Percentiles rank a stretch among this genome's conserved stretches.
Evolutionary conservation across 1,139 yeast species (phyloP).

Genomic region (Petasospora fabianii): DNA sequence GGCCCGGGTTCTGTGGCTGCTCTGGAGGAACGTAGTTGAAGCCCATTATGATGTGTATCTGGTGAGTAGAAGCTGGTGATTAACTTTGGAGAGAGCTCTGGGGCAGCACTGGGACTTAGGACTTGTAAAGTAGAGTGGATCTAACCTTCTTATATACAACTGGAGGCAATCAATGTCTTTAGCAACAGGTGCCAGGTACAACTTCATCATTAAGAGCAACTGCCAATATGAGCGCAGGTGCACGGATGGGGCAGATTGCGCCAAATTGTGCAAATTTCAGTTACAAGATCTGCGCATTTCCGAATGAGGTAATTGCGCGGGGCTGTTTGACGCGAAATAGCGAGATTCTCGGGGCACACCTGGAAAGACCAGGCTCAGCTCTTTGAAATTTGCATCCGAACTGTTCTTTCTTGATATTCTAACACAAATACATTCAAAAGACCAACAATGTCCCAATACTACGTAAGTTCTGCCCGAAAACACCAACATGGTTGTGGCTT

Average conservation of each 20-base stretch:
- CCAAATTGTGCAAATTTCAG: not conserved
- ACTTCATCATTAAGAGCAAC: not conserved
- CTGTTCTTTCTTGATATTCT: too few relatives aligned
- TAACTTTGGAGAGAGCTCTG: too few relatives aligned
- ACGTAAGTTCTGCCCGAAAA: slow-evolving; percentile 14
- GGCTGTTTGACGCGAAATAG: not conserved
- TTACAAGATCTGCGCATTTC: not conserved
- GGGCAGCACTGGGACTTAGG: too few relatives aligned
- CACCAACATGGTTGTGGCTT: too few relatives aligned
- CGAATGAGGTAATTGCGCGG: not conserved
- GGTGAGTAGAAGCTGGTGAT: not conserved
- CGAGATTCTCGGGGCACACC: not conserved
- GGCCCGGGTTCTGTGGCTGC: slow-evolving; percentile 23
- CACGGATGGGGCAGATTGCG: too few relatives aligned
- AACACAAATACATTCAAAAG: not conserved
- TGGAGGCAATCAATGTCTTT: not conserved
- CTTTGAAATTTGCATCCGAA: not conserved
- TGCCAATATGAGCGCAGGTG: too few relatives aligned
- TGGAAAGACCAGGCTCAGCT: not conserved
- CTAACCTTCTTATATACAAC: too few relatives aligned
- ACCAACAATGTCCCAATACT: slow-evolving; percentile 10
- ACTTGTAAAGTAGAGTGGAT: too few relatives aligned
- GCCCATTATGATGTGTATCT: slow-evolving; percentile 5
- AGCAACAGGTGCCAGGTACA: not conserved
- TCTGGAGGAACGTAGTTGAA: slow-evolving; percentile 21